phyloP scores from a whole-genome alignment of 2,329 filamentous ascomycete species.

The Colletotrichum sp. region DNA sequence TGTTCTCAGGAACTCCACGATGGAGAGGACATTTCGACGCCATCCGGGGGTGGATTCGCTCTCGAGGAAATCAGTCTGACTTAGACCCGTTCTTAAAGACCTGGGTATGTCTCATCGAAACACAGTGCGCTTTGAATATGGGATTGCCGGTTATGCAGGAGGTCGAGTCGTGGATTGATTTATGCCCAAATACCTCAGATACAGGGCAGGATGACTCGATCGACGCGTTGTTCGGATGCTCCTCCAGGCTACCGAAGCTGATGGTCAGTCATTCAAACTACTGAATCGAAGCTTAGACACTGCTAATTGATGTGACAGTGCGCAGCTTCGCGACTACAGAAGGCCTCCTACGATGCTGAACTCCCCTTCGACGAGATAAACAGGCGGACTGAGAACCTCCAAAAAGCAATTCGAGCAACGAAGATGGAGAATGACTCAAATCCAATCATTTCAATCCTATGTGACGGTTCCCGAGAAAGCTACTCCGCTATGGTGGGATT shows the following conservation, averaged over 20 bases:
- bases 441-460: neutral
- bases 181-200: neutral
- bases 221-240: neutral
- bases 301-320: neutral
- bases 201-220: neutral
- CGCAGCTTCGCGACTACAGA: neutral
- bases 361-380: neutral
- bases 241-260: neutral
- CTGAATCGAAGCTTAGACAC: neutral
- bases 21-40: neutral
- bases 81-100: neutral
- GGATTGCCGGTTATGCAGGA: neutral
- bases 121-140: neutral
- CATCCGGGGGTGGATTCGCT: neutral
- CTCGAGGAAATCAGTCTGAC: neutral
- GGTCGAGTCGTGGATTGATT: neutral
- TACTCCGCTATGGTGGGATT: neutral
- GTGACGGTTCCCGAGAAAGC: neutral
- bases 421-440: neutral
- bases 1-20: neutral
- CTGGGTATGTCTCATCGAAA: slow-evolving; percentile 1
- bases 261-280: neutral
- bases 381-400: neutral
- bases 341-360: neutral
- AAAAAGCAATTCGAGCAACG: neutral